phyloP scores from a whole-genome alignment of 345 rosid species.

The Dipteronia dyeriana region DNA sequence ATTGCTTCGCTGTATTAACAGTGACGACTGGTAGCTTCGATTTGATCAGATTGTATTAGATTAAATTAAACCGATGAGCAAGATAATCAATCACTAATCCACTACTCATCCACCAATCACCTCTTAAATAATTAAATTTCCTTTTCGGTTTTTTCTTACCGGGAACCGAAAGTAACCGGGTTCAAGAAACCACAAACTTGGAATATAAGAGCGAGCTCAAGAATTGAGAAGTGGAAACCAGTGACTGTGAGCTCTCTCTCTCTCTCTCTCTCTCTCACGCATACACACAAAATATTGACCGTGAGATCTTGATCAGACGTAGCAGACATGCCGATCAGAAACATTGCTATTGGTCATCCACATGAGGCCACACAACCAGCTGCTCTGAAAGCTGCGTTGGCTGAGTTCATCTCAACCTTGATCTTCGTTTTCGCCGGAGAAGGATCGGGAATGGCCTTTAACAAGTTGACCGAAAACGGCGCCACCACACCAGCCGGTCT shows the following conservation, averaged over 20 bases:
- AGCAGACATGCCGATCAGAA: slow-evolving; percentile 71
- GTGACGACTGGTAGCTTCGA: slow-evolving; percentile 3
- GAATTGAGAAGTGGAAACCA: slow-evolving; percentile 20
- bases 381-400: slow-evolving; percentile 73
- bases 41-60: too few relatives aligned
- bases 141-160: slow-evolving; percentile 11
- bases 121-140: slow-evolving; percentile 19
- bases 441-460: slow-evolving; percentile 94
- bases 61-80: background rate
- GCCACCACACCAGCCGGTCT: slow-evolving; percentile 80
- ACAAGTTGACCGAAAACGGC: slow-evolving; percentile 72
- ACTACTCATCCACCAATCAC: slow-evolving; percentile 24
- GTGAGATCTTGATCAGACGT: slow-evolving; percentile 25
- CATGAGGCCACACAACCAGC: slow-evolving; percentile 68
- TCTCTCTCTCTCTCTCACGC: background rate
- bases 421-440: slow-evolving; percentile 90
- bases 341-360: slow-evolving; percentile 77
- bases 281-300: background rate
- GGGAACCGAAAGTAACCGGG: slow-evolving; percentile 40
- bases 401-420: slow-evolving; percentile 83
- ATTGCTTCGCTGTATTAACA: slow-evolving; percentile 17
- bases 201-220: slow-evolving; percentile 32
- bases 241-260: background rate
- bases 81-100: slow-evolving; percentile 1
- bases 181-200: background rate